phyloP scores from a whole-genome alignment of 352 stramenopile genomes.

The Phytophthora rubi region DNA sequence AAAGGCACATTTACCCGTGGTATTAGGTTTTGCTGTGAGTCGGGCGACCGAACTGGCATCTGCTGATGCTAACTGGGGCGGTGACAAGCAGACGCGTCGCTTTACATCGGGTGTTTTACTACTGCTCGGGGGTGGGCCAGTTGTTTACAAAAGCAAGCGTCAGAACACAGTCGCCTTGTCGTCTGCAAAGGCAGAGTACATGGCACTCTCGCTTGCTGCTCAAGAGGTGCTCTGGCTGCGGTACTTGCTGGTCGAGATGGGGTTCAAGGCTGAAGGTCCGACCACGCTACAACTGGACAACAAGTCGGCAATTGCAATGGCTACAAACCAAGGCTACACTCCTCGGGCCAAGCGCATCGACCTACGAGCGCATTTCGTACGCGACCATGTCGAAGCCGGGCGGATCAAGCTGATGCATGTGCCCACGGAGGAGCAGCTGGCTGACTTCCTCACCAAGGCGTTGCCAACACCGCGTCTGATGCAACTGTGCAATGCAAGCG shows the following conservation, averaged over 20 bases:
- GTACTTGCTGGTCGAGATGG: conserved; percentile 13
- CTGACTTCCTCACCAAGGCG: conserved; percentile 5
- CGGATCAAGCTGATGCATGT: neutral
- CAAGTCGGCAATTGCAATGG: conserved; percentile 6
- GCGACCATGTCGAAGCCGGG: neutral
- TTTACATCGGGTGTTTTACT: conserved; percentile 16
- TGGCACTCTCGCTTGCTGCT: conserved; percentile 3
- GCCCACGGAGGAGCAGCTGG: neutral
- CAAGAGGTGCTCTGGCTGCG: conserved; percentile 13
- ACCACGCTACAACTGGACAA: conserved; percentile 1
- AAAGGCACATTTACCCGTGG: conserved; percentile 11
- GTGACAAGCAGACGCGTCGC: neutral
- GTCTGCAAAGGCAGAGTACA: conserved; percentile 16
- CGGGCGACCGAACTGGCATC: neutral
- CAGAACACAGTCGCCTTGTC: conserved; percentile 6
- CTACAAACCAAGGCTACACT: neutral
- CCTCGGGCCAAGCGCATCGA: conserved; percentile 7
- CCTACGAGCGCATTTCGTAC: neutral
- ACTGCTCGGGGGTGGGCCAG: neutral
- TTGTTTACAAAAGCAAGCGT: conserved; percentile 15
- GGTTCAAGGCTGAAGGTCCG: neutral
- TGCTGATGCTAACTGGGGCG: conserved; percentile 11
- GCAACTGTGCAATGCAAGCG: neutral
- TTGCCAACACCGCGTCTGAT: neutral
- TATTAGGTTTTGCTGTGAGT: neutral